phyloP scores from a whole-genome alignment of 176 grass and related monocot species.

The Aegilops speltoides region DNA sequence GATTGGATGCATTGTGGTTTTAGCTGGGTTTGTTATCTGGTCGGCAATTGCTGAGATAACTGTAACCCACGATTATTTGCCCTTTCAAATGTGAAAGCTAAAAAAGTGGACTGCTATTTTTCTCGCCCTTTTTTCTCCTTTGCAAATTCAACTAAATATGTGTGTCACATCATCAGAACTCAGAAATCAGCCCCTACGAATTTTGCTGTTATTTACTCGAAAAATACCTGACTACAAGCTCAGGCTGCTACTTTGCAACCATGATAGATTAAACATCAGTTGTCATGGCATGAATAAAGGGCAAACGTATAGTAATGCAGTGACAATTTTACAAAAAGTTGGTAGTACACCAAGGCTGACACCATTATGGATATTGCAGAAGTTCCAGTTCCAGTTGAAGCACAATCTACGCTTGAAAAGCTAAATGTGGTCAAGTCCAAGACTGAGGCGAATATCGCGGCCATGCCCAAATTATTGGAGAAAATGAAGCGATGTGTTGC shows the following conservation, averaged over 20 bases:
- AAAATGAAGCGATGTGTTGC: constrained; percentile 23
- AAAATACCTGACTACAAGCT: background rate
- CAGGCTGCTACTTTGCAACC: background rate
- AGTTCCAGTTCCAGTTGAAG: background rate
- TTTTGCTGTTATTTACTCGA: background rate
- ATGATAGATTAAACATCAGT: background rate
- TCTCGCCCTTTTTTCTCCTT: background rate
- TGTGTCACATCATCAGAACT: background rate
- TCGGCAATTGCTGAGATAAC: background rate
- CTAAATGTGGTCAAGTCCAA: constrained; percentile 31
- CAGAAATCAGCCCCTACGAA: background rate
- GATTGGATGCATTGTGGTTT: background rate
- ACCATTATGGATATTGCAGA: constrained; percentile 25
- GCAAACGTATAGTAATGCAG: background rate
- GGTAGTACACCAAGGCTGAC: constrained; percentile 4
- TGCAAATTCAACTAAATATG: background rate
- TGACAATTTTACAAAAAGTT: background rate
- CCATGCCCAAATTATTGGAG: constrained; percentile 29
- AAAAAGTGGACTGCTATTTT: background rate
- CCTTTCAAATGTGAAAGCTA: background rate
- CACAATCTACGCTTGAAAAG: constrained; percentile 7
- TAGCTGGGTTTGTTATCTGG: background rate
- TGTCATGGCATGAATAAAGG: background rate
- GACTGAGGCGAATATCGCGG: constrained; percentile 10
- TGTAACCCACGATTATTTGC: background rate